Evolutionary conservation across 345 rosid species (phyloP), one percentile per base, ranked within the genome.

Genomic region (Hibiscus tridactylites): DNA sequence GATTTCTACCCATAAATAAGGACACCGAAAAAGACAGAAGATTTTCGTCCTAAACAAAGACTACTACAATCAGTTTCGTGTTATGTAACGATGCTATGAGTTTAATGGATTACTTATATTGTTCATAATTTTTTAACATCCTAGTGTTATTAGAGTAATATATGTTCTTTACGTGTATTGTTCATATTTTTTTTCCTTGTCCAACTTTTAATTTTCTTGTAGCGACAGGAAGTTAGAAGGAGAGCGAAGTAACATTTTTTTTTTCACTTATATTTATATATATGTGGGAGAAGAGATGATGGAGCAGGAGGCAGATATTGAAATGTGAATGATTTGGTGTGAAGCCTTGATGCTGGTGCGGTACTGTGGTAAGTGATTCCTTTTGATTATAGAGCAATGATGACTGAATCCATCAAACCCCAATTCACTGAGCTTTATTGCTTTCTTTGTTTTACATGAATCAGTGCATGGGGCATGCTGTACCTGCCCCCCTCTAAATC

Each of bases 301-400:
- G 81, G 80, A 77, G 59, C 50, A 10, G 78, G 86, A 63, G 90
- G 80, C 90, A 87, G 80, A 75, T 77, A 71, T 84, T 87, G 88
- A 74, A 80, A 83, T 64, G 74, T 3, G 71, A 87, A 87, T 83
- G 81, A 83, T 84, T 85, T 74, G 71, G 56, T 81, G 78, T 72
- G 71, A 77, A 76, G 66, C 50, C 24, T 53, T 28, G 67, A 74
- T 82, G 21, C 17, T 35, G 44, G 53, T 13, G 24, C 0, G 66
- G 65, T 78, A 67, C 74, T 12, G 12, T 16, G 83, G 71, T 11
- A 47, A 47, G n/a, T 0, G 52, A 12, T 47, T 12, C 54, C 2
- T 13, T 50, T 50, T 15, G 53, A 50, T 50, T 50, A 50, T 50
- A 50, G 15, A 50, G 19, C 17, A 50, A 50, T 50, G 17, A 50